These are phyloP conservation scores for Monosporozyma servazzii DNA, from an alignment of 805 yeast genomes.

Conservation along the genomic window DNA sequence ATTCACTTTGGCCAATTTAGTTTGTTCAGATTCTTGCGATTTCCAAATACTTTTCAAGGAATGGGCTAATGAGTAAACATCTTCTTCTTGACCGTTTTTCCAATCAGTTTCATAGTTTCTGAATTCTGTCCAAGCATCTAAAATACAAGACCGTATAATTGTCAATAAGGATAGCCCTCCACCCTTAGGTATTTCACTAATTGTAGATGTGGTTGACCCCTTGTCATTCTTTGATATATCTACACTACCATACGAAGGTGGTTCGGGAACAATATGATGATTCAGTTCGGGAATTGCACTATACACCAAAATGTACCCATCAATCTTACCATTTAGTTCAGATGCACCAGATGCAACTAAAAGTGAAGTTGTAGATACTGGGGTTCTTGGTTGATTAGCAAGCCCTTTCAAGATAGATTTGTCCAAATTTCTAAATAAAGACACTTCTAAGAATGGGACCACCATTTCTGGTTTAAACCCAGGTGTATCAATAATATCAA, in stretches of 20 bases:
- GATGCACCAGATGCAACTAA: slow-evolving; percentile 73
- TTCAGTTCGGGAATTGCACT: slow-evolving; percentile 54
- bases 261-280: slow-evolving; percentile 25
- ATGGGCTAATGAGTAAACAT: slow-evolving; percentile 50
- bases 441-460: slow-evolving; percentile 69
- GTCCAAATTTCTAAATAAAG: slow-evolving; percentile 53
- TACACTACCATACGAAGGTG: slow-evolving; percentile 41
- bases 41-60: slow-evolving; percentile 54
- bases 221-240: neutral
- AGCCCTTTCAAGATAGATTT: slow-evolving; percentile 50
- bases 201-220: neutral
- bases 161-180: slow-evolving; percentile 29
- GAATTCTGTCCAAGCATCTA: slow-evolving; percentile 70
- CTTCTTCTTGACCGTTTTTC: slow-evolving; percentile 60
- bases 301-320: slow-evolving; percentile 64
- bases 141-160: slow-evolving; percentile 45
- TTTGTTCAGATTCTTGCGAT: slow-evolving; percentile 22
- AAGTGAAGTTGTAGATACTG: slow-evolving; percentile 57
- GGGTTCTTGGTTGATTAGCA: slow-evolving; percentile 52
- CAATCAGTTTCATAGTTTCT: slow-evolving; percentile 44
- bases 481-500: slow-evolving; percentile 70
- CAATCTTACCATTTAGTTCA: slow-evolving; percentile 65
- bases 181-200: slow-evolving; percentile 7
- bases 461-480: slow-evolving; percentile 56
- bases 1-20: slow-evolving; percentile 25